Conservation (phyloP, 768 basidiomycete genomes). For the Suillus americanus region DNA sequence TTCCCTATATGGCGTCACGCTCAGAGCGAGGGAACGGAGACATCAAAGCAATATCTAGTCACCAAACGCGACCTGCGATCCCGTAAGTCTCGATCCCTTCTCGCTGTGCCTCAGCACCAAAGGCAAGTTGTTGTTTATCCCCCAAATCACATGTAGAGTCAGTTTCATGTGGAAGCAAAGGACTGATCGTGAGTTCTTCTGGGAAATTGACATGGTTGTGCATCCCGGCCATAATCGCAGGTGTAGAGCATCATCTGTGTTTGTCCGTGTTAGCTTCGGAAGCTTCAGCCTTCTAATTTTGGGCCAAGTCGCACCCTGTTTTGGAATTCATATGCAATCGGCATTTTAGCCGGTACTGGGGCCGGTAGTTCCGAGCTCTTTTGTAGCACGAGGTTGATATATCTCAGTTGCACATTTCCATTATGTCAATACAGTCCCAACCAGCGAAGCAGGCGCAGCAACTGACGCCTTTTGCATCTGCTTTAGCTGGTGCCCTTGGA, state of each 20-base stretch:
- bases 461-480: constrained; percentile 85
- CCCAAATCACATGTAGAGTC: no score
- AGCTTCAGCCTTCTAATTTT: background rate
- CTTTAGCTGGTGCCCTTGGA: constrained; percentile 90
- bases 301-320: background rate
- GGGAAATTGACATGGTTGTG: background rate
- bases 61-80: constrained; percentile 88
- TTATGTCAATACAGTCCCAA: constrained; percentile 39
- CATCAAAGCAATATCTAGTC: constrained; percentile 23
- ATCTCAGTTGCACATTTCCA: background rate
- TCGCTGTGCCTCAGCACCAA: constrained; percentile 43
- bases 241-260: background rate
- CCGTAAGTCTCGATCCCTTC: constrained; percentile 70
- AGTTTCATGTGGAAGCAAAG: background rate
- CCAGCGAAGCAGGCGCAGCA: constrained; percentile 59
- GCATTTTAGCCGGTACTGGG: background rate
- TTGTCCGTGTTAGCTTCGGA: constrained; percentile 1
- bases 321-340: constrained; percentile 9
- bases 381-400: background rate
- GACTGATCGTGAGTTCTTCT: background rate
- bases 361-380: background rate
- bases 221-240: background rate
- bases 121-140: constrained; percentile 8
- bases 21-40: constrained; percentile 15
- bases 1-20: constrained; percentile 52